Evolutionary conservation across 2,329 filamentous ascomycete genomes (phyloP).

Genomic region (Beauveria australis): DNA sequence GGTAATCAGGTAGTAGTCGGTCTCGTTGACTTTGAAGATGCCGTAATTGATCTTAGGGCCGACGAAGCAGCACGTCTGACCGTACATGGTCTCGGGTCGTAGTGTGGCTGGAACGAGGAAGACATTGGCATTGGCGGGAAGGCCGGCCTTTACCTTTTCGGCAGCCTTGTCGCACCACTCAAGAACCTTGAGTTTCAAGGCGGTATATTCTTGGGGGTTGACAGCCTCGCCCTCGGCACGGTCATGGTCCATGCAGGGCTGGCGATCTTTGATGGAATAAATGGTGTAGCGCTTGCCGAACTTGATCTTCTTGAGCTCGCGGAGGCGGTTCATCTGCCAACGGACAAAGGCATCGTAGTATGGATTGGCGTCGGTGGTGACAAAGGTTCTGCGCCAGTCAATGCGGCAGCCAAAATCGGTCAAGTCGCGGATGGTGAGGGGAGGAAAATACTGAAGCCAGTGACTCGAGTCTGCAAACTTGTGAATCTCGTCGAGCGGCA

Average conservation of each 20-base stretch:
- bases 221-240: conserved; percentile 38
- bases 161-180: conserved; percentile 78
- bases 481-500: conserved; percentile 82
- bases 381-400: conserved; percentile 87
- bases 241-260: conserved; percentile 41
- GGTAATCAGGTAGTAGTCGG: conserved; percentile 77
- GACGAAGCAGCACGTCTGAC: conserved; percentile 92
- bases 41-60: conserved; percentile 85
- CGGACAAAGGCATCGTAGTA: conserved; percentile 93
- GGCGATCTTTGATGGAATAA: conserved; percentile 49
- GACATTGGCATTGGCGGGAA: conserved; percentile 70
- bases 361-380: conserved; percentile 93
- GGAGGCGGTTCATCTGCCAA: conserved; percentile 95
- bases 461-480: conserved; percentile 84
- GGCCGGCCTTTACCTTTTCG: conserved; percentile 63
- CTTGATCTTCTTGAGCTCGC: conserved; percentile 84
- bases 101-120: conserved; percentile 90
- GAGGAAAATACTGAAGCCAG: conserved; percentile 84
- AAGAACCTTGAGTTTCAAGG: conserved; percentile 80
- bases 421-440: conserved; percentile 57
- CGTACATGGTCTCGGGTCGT: conserved; percentile 97
- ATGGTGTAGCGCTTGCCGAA: conserved; percentile 91
- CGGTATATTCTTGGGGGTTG: conserved; percentile 84
- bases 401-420: conserved; percentile 78
- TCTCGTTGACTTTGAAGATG: conserved; percentile 69